Evolutionary conservation across 2,329 filamentous ascomycete species (phyloP).

Genomic region (Sclerotinia sclerotiorum): DNA sequence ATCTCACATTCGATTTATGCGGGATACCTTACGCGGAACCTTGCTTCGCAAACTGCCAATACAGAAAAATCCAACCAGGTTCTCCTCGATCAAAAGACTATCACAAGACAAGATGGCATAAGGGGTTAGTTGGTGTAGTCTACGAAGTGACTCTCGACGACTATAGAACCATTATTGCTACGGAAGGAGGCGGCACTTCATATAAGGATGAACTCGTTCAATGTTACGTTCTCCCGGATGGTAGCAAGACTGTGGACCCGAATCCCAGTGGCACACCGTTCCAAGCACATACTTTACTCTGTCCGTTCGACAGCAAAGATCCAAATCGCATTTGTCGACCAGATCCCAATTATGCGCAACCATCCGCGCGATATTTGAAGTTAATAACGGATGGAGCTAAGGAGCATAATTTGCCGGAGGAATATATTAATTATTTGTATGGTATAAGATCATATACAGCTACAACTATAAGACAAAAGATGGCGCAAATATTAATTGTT

Average conservation of each 20-base stretch:
- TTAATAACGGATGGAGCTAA: slow-evolving; percentile 75
- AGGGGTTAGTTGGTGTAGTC: slow-evolving; percentile 86
- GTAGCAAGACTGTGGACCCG: slow-evolving; percentile 59
- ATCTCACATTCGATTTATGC: slow-evolving; percentile 80
- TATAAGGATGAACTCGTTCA: slow-evolving; percentile 82
- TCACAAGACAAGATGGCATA: slow-evolving; percentile 66
- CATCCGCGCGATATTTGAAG: slow-evolving; percentile 79
- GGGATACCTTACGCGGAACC: slow-evolving; percentile 86
- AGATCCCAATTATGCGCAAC: slow-evolving; percentile 72
- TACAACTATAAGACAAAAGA: slow-evolving; percentile 64
- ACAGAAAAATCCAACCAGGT: slow-evolving; percentile 40
- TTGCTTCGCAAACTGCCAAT: slow-evolving; percentile 84
- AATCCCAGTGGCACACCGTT: slow-evolving; percentile 65
- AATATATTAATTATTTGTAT: slow-evolving; percentile 74
- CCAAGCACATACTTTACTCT: slow-evolving; percentile 81
- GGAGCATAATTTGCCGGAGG: slow-evolving; percentile 75
- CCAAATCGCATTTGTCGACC: slow-evolving; percentile 49
- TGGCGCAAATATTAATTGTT: slow-evolving; percentile 66
- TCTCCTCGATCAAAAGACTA: slow-evolving; percentile 41
- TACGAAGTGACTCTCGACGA: slow-evolving; percentile 88
- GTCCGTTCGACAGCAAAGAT: slow-evolving; percentile 41
- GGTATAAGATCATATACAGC: slow-evolving; percentile 67
- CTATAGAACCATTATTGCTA: slow-evolving; percentile 82
- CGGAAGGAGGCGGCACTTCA: slow-evolving; percentile 82
- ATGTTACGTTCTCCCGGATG: slow-evolving; percentile 67